These are phyloP conservation scores for Tulasnella sp. DNA, from an alignment of 768 basidiomycete species.

Conservation along the genomic window DNA sequence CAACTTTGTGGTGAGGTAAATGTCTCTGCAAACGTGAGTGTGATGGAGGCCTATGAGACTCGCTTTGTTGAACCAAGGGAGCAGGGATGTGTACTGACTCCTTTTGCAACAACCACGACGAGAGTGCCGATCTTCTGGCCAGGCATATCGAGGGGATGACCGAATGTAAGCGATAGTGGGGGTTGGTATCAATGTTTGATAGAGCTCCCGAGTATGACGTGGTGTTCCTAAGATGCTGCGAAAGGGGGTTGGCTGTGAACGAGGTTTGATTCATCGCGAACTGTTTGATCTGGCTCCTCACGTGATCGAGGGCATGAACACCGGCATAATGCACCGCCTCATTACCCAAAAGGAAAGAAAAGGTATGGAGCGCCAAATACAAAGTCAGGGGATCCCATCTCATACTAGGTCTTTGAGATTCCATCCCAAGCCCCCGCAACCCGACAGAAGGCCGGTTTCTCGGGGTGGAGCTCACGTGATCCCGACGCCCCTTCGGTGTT, in stretches of 20 bases:
- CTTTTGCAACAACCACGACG: conserved; percentile 90
- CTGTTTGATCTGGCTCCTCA: not conserved
- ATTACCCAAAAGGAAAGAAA: too few relatives aligned
- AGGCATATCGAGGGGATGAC: not conserved
- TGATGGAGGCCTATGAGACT: not conserved
- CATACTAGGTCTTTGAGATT: too few relatives aligned
- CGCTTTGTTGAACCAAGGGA: conserved; percentile 16
- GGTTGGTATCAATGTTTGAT: not conserved
- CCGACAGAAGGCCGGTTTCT: too few relatives aligned
- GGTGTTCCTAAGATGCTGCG: not conserved
- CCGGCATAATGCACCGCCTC: not conserved
- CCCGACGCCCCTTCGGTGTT: too few relatives aligned
- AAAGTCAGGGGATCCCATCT: too few relatives aligned
- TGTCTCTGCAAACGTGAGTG: conserved; percentile 60
- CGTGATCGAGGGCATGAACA: not conserved
- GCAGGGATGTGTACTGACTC: conserved; percentile 57
- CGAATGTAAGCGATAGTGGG: not conserved
- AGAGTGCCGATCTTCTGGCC: conserved; percentile 78
- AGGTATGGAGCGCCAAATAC: too few relatives aligned
- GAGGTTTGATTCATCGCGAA: not conserved
- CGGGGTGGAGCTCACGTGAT: too few relatives aligned
- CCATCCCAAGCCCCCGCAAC: too few relatives aligned
- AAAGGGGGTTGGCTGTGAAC: not conserved
- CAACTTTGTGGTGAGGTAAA: conserved; percentile 83
- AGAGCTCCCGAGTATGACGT: too few relatives aligned